phyloP scores from a whole-genome alignment of 1,139 yeast species.

The Suhomyces panamericanus region DNA sequence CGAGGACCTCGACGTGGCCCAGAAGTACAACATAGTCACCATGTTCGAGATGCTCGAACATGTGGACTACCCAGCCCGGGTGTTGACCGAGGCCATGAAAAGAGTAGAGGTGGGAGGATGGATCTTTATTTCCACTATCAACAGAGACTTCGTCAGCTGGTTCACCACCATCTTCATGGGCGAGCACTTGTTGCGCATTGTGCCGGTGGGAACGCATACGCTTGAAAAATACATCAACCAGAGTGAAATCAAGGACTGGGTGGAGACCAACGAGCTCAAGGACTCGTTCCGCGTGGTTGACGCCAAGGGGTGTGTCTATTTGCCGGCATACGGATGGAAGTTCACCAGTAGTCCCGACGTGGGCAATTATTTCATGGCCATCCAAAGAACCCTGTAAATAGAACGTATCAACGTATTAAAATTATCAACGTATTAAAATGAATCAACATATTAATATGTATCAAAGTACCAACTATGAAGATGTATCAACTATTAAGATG shows the following conservation, averaged over 20 bases:
- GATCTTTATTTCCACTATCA: conserved; percentile 86
- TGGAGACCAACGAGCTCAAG: conserved; percentile 36
- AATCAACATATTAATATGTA: no score
- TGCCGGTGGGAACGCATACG: conserved; percentile 92
- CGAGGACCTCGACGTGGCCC: conserved; percentile 52
- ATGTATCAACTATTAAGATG: no score
- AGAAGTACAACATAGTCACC: conserved; percentile 72
- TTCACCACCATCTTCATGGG: conserved; percentile 92
- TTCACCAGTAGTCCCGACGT: conserved; percentile 57
- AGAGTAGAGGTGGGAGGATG: conserved; percentile 80
- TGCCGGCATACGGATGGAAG: conserved; percentile 86
- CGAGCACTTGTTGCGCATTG: conserved; percentile 74
- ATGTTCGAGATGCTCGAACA: conserved; percentile 96
- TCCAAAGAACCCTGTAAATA: conserved; percentile 38
- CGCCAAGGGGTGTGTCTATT: conserved; percentile 75
- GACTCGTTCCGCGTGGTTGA: conserved; percentile 59
- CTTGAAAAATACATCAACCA: conserved; percentile 82
- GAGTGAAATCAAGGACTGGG: conserved; percentile 68
- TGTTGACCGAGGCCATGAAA: conserved; percentile 63
- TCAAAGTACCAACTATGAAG: no score
- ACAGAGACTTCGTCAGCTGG: conserved; percentile 87
- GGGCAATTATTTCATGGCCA: conserved; percentile 91
- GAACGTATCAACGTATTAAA: no score
- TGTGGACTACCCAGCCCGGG: conserved; percentile 78
- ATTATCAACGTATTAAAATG: no score